A percentile compares a stretch with the other conserved stretches of the same genome.
Evolutionary conservation across 148 eudicot species (phyloP).

Genomic region (Bassia scoparia): DNA sequence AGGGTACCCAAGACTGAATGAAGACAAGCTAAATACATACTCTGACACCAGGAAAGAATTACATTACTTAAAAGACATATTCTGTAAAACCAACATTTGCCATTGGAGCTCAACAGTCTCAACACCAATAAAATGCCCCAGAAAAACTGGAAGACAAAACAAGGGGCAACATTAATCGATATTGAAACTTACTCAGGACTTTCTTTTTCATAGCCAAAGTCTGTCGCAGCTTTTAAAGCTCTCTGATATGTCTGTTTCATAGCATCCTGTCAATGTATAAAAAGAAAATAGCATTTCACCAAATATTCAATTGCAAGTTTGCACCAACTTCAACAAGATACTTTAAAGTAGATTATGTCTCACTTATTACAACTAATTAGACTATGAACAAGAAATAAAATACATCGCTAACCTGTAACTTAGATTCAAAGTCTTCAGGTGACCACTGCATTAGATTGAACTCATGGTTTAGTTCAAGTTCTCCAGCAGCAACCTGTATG

Average conservation of each 20-base stretch:
- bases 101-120: background rate
- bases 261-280: constrained; percentile 59
- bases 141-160: constrained; percentile 2
- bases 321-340: background rate
- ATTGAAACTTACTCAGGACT: constrained; percentile 79
- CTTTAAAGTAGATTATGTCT: too few species aligned
- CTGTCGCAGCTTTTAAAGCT: constrained; percentile 79
- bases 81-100: background rate
- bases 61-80: background rate
- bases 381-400: background rate
- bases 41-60: background rate
- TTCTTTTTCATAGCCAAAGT: constrained; percentile 89
- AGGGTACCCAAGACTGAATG: background rate
- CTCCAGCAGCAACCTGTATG: constrained; percentile 94
- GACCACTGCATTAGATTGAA: constrained; percentile 66
- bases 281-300: constrained; percentile 15
- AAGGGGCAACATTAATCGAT: background rate
- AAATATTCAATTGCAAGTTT: constrained; percentile 6
- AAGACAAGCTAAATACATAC: background rate
- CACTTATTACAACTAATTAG: too few species aligned
- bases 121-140: background rate
- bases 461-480: constrained; percentile 77
- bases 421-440: constrained; percentile 90
- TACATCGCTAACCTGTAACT: constrained; percentile 60
- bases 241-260: constrained; percentile 94